Base-by-base conservation (phyloP, 768 basidiomycete genomes). In the Pilatotrama ljubarskyi region DNA sequence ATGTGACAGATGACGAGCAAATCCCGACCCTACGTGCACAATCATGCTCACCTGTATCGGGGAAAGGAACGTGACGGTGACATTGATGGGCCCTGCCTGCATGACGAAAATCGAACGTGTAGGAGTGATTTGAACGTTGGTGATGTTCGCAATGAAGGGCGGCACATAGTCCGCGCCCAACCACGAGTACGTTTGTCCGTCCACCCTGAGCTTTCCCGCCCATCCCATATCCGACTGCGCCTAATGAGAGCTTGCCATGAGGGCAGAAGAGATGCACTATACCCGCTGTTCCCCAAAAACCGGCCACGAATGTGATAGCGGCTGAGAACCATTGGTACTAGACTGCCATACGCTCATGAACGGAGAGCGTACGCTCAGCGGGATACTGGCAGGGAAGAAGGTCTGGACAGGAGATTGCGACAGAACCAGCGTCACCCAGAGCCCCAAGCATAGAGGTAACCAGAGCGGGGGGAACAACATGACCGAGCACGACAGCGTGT, bases 21-120 rank as follows among this genome's bases (percentile, higher is more conserved):
- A 32, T 32, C 29, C 4, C 29, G 29, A 32, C n/a, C n/a, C n/a
- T n/a, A n/a, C n/a, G n/a, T n/a, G n/a, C n/a, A n/a, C n/a, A n/a
- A n/a, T n/a, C n/a, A n/a, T 32, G 7, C 66, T 24, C 47, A 76
- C 76, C 69, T 75, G 75, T 22, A 78, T 73, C 1, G 77, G 78
- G 35, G 72, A 75, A 13, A 78, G 64, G 61, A 76, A 78, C 1
- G 72, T 76, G 36, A 74, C 69, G 15, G 68, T 77, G 51, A 77
- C 53, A 38, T 74, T 67, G 55, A 78, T 73, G 1, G 68, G 63
- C n/a, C 76, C 78, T 8, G 76, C 75, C 41, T 62, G 58, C 50
- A 76, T 62, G 2, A 61, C 66, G 59, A 75, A 71, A 8, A 69
- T 68, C 51, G 74, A 72, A 13, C 69, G 68, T 0, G 78, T 77